Conservation (phyloP, 805 yeast genomes). For the Kuraishia ogatae region DNA sequence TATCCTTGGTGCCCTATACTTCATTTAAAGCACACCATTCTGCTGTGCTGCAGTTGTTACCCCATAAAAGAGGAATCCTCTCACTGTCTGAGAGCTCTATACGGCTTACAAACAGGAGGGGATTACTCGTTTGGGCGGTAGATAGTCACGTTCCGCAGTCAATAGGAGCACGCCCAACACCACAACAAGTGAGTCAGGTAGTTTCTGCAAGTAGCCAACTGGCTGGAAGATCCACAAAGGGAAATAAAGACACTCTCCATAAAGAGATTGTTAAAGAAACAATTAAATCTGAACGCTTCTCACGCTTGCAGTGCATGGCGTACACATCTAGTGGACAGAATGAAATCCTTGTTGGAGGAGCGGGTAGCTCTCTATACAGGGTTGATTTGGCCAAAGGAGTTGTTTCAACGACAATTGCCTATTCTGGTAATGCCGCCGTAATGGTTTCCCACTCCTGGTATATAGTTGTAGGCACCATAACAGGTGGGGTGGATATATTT, state of each 20-base stretch:
- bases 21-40: conserved; percentile 43
- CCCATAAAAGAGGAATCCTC: conserved; percentile 49
- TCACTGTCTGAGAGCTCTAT: conserved; percentile 44
- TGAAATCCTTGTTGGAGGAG: conserved; percentile 37
- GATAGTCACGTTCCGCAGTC: background rate
- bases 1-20: conserved; percentile 45
- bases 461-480: conserved; percentile 46
- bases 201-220: too few relatives aligned
- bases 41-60: conserved; percentile 42
- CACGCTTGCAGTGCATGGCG: conserved; percentile 28
- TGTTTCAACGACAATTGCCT: conserved; percentile 27
- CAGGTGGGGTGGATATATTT: conserved; percentile 56
- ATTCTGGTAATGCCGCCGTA: conserved; percentile 34
- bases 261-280: too few relatives aligned
- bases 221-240: background rate
- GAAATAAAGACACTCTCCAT: background rate
- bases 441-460: conserved; percentile 44
- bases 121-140: conserved; percentile 15
- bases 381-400: conserved; percentile 32
- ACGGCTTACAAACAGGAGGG: conserved; percentile 48
- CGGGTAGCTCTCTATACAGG: conserved; percentile 25
- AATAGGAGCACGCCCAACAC: too few relatives aligned
- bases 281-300: conserved; percentile 5
- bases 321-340: conserved; percentile 30
- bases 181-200: background rate